Conservation (phyloP, 805 yeast species). For the Yarrowia sp. region DNA sequence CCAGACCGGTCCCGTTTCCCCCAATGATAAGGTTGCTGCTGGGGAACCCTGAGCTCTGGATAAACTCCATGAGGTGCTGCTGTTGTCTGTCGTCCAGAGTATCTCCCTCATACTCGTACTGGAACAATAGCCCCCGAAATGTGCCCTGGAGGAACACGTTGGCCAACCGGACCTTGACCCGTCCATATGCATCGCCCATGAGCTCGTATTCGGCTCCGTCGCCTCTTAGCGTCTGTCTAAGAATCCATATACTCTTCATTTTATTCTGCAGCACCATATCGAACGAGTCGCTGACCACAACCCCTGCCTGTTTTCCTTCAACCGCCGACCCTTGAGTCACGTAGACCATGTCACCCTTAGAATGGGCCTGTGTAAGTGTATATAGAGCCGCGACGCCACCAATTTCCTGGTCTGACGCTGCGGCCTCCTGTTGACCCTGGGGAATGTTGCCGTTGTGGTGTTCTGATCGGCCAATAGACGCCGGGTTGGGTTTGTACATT, state of each 20-base stretch:
- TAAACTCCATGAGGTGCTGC: conserved; percentile 34
- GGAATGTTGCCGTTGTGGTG: conserved; percentile 34
- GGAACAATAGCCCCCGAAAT: conserved; percentile 73
- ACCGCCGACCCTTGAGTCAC: conserved; percentile 43
- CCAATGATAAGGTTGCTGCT: conserved; percentile 23
- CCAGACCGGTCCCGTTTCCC: conserved; percentile 6
- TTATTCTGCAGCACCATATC: conserved; percentile 63
- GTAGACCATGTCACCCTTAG: conserved; percentile 47
- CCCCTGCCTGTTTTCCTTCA: conserved; percentile 40
- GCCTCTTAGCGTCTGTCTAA: conserved; percentile 72
- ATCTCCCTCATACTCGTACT: conserved; percentile 54
- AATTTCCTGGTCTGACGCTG: conserved; percentile 15
- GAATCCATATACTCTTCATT: conserved; percentile 72
- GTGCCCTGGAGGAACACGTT: conserved; percentile 77
- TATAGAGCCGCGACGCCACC: conserved; percentile 43
- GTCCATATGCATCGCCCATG: conserved; percentile 50
- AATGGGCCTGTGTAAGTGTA: conserved; percentile 48
- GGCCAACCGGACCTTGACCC: conserved; percentile 64
- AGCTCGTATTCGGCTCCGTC: conserved; percentile 74
- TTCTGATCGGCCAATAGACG: conserved; percentile 48
- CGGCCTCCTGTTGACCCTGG: conserved; percentile 7
- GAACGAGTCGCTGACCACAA: conserved; percentile 63
- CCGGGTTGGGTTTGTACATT: conserved; percentile 69
- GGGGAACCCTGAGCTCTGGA: conserved; percentile 31
- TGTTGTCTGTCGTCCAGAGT: conserved; percentile 23